Conservation (phyloP, 345 rosid genomes). For the Punica granatum region DNA sequence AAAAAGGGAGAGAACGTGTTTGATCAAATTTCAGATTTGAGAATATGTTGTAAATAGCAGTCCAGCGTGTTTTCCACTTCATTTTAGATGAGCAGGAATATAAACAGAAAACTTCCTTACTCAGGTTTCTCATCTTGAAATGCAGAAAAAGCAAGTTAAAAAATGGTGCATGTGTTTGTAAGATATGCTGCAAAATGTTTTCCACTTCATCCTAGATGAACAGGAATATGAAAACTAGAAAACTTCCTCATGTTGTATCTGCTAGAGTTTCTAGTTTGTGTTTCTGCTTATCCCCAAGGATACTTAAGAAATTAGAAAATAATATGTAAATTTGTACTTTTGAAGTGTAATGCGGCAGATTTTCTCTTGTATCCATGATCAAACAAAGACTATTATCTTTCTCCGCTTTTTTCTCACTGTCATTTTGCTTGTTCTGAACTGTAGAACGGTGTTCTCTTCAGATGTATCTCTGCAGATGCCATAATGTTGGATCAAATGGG, state of each 20-base stretch:
- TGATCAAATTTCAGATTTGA: too few relatives aligned
- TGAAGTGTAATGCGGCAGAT: background rate
- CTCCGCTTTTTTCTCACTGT: slow-evolving; percentile 5
- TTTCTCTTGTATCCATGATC: background rate
- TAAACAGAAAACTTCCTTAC: too few relatives aligned
- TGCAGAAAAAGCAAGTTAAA: background rate
- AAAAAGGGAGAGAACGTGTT: too few relatives aligned
- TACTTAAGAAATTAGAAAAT: background rate
- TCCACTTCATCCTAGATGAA: background rate
- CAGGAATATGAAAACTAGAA: background rate
- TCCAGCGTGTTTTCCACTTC: too few relatives aligned
- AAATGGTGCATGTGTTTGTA: background rate
- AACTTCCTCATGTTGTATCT: background rate
- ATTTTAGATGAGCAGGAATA: too few relatives aligned
- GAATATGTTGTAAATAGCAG: too few relatives aligned
- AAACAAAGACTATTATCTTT: background rate
- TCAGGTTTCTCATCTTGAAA: background rate
- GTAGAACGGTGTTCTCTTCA: slow-evolving; percentile 70
- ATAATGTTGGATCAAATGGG: slow-evolving; percentile 87
- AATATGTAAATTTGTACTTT: background rate
- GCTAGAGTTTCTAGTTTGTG: background rate
- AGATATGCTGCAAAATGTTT: background rate
- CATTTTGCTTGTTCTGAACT: slow-evolving; percentile 20
- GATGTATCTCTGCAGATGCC: slow-evolving; percentile 81
- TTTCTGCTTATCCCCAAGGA: background rate